These are phyloP conservation scores for Trichoderma parareesei DNA, from an alignment of 495 filamentous ascomycete genomes.

Conservation along the genomic window DNA sequence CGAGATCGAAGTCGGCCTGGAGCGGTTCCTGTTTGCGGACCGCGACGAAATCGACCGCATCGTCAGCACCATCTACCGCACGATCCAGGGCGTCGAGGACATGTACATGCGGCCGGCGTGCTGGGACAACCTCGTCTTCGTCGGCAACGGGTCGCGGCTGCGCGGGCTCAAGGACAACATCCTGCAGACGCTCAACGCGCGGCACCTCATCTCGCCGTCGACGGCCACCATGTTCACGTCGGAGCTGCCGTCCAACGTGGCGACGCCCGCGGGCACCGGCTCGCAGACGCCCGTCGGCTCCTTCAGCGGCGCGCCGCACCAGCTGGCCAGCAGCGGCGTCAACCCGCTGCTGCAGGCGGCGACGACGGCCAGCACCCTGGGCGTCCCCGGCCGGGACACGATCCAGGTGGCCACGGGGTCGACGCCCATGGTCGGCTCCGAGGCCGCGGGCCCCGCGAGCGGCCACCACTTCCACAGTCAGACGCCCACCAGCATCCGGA, in stretches of 20 bases:
- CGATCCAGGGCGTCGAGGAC: constrained; percentile 70
- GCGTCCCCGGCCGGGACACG: constrained; percentile 32
- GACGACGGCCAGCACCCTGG: constrained; percentile 61
- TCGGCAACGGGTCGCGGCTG: constrained; percentile 80
- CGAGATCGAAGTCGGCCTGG: constrained; percentile 79
- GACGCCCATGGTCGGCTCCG: constrained; percentile 22
- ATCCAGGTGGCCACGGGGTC: constrained; percentile 33
- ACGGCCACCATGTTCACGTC: constrained; percentile 92
- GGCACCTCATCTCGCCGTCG: constrained; percentile 83
- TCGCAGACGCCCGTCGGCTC: constrained; percentile 74
- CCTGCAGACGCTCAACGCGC: constrained; percentile 64
- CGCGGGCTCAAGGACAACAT: constrained; percentile 84
- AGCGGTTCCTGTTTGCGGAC: constrained; percentile 76
- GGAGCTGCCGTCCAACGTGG: constrained; percentile 84
- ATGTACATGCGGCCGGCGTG: constrained; percentile 70
- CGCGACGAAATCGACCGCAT: constrained; percentile 68
- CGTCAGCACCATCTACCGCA: constrained; percentile 71
- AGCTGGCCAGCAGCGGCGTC: constrained; percentile 47
- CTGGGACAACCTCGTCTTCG: constrained; percentile 83
- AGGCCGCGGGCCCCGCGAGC: constrained; percentile 16
- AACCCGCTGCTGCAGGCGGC: constrained; percentile 91
- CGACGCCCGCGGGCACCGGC: constrained; percentile 82
- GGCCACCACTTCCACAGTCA: constrained; percentile 75
- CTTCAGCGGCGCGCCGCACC: constrained; percentile 48
- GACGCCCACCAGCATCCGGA: constrained; percentile 79